phyloP scores from a whole-genome alignment of 345 rosid species.

The Streptanthus diversifolius region DNA sequence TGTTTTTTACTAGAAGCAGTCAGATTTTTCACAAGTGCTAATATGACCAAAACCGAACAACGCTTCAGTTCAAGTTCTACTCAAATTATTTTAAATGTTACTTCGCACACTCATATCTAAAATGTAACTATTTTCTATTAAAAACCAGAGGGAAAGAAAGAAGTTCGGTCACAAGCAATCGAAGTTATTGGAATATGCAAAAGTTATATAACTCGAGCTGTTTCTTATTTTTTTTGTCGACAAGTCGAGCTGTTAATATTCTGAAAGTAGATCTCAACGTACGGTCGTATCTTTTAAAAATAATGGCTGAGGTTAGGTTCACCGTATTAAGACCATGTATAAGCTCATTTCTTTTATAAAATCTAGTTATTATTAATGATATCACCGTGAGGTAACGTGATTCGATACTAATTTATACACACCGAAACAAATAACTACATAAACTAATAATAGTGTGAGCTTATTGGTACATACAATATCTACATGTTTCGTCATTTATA shows the following conservation, averaged over 20 bases:
- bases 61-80: no score
- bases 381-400: conserved; percentile 32
- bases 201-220: background rate
- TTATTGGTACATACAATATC: background rate
- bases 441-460: conserved; percentile 4
- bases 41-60: no score
- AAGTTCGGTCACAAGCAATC: background rate
- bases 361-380: background rate
- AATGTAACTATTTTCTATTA: background rate
- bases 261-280: conserved; percentile 1
- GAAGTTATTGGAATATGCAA: background rate
- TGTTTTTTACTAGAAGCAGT: no score
- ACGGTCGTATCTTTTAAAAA: background rate
- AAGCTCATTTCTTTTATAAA: background rate
- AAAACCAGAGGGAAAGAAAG: background rate
- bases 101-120: background rate
- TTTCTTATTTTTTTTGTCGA: conserved; percentile 4
- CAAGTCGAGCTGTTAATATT: background rate
- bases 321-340: conserved; percentile 26
- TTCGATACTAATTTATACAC: conserved; percentile 27
- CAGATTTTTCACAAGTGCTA: no score
- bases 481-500: conserved; percentile 9
- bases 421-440: conserved; percentile 19
- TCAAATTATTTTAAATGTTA: background rate
- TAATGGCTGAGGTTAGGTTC: conserved; percentile 26